Evolutionary conservation across 2,329 filamentous ascomycete species (phyloP).

Genomic region (Xylaria hypoxylon): DNA sequence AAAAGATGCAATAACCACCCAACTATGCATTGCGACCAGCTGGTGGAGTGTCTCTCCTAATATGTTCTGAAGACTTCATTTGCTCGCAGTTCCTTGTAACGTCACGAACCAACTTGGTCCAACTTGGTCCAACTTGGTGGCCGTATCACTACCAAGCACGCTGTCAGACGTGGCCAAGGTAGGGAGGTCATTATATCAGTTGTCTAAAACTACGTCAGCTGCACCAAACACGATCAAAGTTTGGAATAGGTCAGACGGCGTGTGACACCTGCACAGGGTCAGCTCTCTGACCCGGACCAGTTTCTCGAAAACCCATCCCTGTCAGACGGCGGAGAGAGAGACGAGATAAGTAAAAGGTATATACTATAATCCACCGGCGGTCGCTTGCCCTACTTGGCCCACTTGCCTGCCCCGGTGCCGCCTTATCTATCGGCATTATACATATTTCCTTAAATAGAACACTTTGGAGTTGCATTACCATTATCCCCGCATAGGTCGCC

Average conservation of each 20-base stretch:
- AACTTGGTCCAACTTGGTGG: no score
- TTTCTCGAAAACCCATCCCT: slow-evolving; percentile 29
- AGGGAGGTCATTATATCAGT: slow-evolving; percentile 38
- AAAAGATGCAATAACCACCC: slow-evolving; percentile 21
- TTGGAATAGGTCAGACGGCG: slow-evolving; percentile 24
- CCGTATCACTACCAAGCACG: slow-evolving; percentile 16
- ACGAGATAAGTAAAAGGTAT: slow-evolving; percentile 28
- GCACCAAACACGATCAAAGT: slow-evolving; percentile 39
- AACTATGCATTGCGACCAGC: slow-evolving; percentile 16
- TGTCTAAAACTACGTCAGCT: slow-evolving; percentile 45
- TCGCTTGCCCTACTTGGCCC: slow-evolving; percentile 26
- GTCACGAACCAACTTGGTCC: slow-evolving; percentile 40
- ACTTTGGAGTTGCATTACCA: slow-evolving; percentile 35
- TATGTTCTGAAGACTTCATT: slow-evolving; percentile 22
- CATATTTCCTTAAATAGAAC: slow-evolving; percentile 39
- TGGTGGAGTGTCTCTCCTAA: slow-evolving; percentile 12
- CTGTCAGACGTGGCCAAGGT: slow-evolving; percentile 38
- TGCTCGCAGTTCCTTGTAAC: slow-evolving; percentile 44
- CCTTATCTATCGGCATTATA: slow-evolving; percentile 29
- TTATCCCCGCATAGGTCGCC: slow-evolving; percentile 30
- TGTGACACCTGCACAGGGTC: slow-evolving; percentile 37
- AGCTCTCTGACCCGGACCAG: slow-evolving; percentile 23
- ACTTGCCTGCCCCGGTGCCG: slow-evolving; percentile 32
- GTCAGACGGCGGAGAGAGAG: slow-evolving; percentile 22
- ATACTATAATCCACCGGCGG: slow-evolving; percentile 25